phyloP scores from a whole-genome alignment of 179 eudicot genomes.

The Amaranthus tricolor region DNA sequence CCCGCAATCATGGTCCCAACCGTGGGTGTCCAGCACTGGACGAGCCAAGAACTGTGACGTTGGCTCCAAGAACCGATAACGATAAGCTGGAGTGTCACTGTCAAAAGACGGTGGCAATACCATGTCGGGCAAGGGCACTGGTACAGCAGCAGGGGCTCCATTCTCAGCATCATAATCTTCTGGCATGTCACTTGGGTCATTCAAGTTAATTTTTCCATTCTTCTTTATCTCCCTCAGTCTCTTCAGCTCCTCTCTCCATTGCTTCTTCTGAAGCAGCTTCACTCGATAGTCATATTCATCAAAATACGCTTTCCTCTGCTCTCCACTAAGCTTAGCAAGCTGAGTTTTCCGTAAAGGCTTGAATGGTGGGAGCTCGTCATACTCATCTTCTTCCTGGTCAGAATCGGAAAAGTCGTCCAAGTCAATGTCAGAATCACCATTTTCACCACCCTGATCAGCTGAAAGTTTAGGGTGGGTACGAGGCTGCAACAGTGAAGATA shows the following conservation, averaged over 20 bases:
- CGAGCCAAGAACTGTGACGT: constrained; percentile 86
- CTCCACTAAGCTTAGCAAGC: constrained; percentile 62
- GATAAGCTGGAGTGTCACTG: constrained; percentile 77
- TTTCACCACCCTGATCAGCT: constrained; percentile 73
- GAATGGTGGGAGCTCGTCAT: constrained; percentile 95
- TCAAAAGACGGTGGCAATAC: constrained; percentile 87
- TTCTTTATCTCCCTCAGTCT: constrained; percentile 78
- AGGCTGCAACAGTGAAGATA: constrained; percentile 84
- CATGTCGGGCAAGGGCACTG: constrained; percentile 99
- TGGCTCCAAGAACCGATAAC: constrained; percentile 91
- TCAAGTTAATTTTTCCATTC: constrained; percentile 42
- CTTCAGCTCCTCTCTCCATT: constrained; percentile 83
- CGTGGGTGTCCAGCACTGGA: constrained; percentile 89
- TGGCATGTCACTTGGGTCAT: constrained; percentile 40
- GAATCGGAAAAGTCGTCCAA: constrained; percentile 73
- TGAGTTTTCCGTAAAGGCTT: constrained; percentile 80
- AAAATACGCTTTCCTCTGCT: constrained; percentile 82
- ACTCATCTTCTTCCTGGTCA: constrained; percentile 83
- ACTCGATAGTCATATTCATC: constrained; percentile 94
- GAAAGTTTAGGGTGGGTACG: constrained; percentile 89
- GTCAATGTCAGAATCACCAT: constrained; percentile 83
- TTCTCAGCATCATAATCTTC: constrained; percentile 64
- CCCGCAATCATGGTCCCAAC: constrained; percentile 99
- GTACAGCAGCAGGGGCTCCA: constrained; percentile 68
- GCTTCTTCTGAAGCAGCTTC: constrained; percentile 92